These are phyloP conservation scores for Barnettozyma botsteinii DNA, from an alignment of 805 yeast species.

Conservation along the genomic window DNA sequence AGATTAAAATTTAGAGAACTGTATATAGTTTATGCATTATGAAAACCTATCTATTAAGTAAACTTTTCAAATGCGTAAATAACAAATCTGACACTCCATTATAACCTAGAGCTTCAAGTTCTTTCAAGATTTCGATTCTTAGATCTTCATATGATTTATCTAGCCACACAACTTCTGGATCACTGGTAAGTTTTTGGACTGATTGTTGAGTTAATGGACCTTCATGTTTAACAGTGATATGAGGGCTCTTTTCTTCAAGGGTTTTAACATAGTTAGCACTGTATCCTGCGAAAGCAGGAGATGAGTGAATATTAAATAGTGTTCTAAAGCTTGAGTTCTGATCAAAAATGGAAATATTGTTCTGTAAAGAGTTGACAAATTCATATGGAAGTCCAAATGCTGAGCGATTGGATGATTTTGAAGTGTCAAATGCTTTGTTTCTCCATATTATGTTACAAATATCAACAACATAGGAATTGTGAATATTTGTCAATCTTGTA, in stretches of 20 bases:
- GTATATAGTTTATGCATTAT: neutral
- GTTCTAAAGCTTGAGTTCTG: conserved; percentile 17
- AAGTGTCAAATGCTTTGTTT: conserved; percentile 41
- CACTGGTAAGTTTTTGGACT: conserved; percentile 28
- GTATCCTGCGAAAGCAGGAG: conserved; percentile 45
- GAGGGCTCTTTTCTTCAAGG: conserved; percentile 37
- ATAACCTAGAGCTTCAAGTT: conserved; percentile 39
- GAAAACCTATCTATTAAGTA: conserved; percentile 26
- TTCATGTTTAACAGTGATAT: conserved; percentile 35
- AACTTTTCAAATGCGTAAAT: conserved; percentile 48
- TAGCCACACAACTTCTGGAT: conserved; percentile 30
- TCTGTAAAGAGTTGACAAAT: conserved; percentile 22
- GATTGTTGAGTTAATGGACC: conserved; percentile 48
- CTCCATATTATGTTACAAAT: conserved; percentile 52
- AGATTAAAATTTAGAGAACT: neutral
- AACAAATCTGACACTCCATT: conserved; percentile 44
- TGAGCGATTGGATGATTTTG: conserved; percentile 25
- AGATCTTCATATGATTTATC: conserved; percentile 38
- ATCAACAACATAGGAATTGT: conserved; percentile 50
- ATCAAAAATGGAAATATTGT: conserved; percentile 23
- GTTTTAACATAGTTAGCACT: conserved; percentile 39
- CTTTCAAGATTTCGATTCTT: conserved; percentile 38
- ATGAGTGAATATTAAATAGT: conserved; percentile 37
- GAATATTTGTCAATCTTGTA: conserved; percentile 29
- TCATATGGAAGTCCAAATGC: conserved; percentile 28